Conservation (phyloP, 306 rosid species). For the Crataegus laevigata region DNA sequence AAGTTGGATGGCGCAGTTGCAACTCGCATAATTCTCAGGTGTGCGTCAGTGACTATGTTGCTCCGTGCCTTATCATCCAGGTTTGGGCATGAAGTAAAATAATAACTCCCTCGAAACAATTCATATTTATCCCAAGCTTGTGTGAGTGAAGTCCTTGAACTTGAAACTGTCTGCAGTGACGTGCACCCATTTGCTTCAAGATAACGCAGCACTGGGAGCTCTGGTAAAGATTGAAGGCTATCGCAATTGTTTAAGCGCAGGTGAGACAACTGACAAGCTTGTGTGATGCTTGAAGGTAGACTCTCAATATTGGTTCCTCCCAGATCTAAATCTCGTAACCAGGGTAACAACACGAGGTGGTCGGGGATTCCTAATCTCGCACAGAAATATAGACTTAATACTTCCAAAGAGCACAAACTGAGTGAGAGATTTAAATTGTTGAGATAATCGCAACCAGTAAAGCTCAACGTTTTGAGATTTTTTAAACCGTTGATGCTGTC, state of each 20-base stretch:
- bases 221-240: background rate
- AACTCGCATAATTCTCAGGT: no score
- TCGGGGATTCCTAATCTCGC: background rate
- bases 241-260: background rate
- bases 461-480: background rate
- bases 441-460: background rate
- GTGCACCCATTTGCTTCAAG: background rate
- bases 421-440: background rate
- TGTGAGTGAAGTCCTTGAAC: background rate
- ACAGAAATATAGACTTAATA: background rate
- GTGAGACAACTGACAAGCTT: background rate
- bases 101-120: background rate
- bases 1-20: no score
- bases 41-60: background rate
- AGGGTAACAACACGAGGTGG: background rate
- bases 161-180: conserved; percentile 1
- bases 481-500: background rate
- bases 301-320: background rate
- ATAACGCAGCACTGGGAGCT: background rate
- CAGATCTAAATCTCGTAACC: background rate
- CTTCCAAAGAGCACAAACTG: background rate
- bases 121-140: background rate
- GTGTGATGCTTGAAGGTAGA: background rate
- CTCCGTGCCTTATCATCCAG: background rate
- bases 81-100: background rate